Evolutionary conservation across 768 basidiomycete species (phyloP), one percentile per base, ranked within the genome.

Genomic region (Candolleomyces aberdarensis): DNA sequence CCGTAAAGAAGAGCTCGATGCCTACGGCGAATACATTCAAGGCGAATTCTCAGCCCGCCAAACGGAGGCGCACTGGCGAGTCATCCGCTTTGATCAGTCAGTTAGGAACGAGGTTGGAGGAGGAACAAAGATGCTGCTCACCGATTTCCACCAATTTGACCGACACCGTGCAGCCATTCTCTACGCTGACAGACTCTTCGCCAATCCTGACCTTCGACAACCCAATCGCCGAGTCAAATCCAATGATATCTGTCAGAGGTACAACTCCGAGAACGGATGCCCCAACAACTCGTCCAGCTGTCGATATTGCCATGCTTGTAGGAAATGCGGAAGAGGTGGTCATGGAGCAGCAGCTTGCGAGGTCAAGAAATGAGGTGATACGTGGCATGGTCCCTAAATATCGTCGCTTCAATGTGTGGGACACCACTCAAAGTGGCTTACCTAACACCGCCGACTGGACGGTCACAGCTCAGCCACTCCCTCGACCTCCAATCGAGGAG

Each of bases 51-150:
- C 55, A 1, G 48, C 68, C 6, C 47, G 64, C 13, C 3, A n/a
- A 0, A 14, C n/a, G 0, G 8, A 58, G 0, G 54, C 41, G 15
- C 72, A 71, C 41, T 6, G 6, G 2, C n/a, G 61, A 5, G 59
- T 79, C 64, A 65, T 79, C 58, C 31, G 65, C 1, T 74, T 64
- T 56, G 75, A 80, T 60, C 61, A 64, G 19, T 73, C 72, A 0
- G 57, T 76, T 17, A 52, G 75, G 1, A 65, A 67, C 1, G 17
- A 49, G 3, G 70, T 73, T 29, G 64, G 57, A 22, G 62, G 65
- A 7, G 60, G 65, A 32, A 62, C 62, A 22, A 10, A 50, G 1
- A 31, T 63, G 1, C 26, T 64, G 0, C 69, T 77, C 64, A 66
- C 65, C 14, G 68, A 77, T 43, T 17, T 13, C 22, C 5, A 53